These are phyloP conservation scores for Dryadomyces quercus-mongolicae DNA, from an alignment of 2,329 filamentous ascomycete genomes.

Conservation along the genomic window DNA sequence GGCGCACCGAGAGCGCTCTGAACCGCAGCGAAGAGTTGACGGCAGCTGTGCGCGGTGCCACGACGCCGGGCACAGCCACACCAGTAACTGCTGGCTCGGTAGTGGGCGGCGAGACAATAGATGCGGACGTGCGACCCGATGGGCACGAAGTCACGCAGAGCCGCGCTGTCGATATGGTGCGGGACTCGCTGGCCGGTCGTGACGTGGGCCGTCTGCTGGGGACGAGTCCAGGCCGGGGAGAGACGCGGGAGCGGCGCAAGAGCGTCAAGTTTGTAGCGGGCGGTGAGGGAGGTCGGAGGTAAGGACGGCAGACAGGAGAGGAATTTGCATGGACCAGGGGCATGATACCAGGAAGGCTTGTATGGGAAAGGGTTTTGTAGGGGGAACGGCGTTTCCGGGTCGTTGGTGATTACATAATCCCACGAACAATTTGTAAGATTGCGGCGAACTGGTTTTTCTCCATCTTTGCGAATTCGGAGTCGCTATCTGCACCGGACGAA, in stretches of 20 bases:
- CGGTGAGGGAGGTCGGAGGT: constrained; percentile 12
- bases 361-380: too few species aligned
- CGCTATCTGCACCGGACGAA: too few species aligned
- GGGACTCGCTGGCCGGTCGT: constrained; percentile 33
- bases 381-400: too few species aligned
- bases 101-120: not conserved
- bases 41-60: constrained; percentile 15
- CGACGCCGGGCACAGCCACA: not conserved
- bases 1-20: constrained; percentile 34
- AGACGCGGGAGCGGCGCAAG: constrained; percentile 43
- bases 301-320: too few species aligned
- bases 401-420: not conserved
- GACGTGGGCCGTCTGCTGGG: constrained; percentile 28
- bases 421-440: not conserved
- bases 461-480: too few species aligned
- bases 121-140: constrained; percentile 29
- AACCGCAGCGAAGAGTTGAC: constrained; percentile 39
- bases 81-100: not conserved
- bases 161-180: constrained; percentile 45
- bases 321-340: too few species aligned
- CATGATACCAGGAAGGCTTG: too few species aligned
- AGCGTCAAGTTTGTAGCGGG: constrained; percentile 50
- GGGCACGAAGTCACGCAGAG: constrained; percentile 44
- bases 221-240: constrained; percentile 34
- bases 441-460: too few species aligned